Evolutionary conservation across 2,329 filamentous ascomycete species (phyloP), one percentile per base, ranked within the genome.

Genomic region (Ceratocystis colombiana): DNA sequence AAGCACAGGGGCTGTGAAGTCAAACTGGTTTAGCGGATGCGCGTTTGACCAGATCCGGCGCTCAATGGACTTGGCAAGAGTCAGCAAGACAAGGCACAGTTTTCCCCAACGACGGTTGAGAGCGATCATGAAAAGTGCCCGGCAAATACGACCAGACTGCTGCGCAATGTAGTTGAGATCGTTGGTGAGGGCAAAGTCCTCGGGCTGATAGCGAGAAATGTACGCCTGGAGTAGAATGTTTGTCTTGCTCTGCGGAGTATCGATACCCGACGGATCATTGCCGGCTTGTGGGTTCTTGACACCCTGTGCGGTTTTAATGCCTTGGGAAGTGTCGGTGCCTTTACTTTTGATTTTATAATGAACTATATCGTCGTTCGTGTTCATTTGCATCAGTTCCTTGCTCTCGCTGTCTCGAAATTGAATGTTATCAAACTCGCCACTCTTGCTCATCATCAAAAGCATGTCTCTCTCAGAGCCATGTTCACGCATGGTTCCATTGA

Each of bases 381-480:
- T 85, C 64, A 99, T 80, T 25, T 84, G 81, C 20, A 82, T 82
- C n/a, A 99, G 79, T 74, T 99, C 95, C 71, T 92, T 89, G 66
- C 88, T 87, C 75, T 99, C 95, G 64, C 79, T 94, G 66, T 99
- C 94, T 69, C 95, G 82, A 4, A 89, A 91, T 73, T 96, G 92
- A 53, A 99, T 89, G 70, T 99, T 96, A 77, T 97, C 91, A 71
- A 99, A 99, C 75, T 99, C 94, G 70, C 92, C 91, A 74, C 92
- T 96, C 88, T 94, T 91, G 71, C 90, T 92, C 72, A 99, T 91
- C 91, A 99, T 97, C 73, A 88, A 89, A 65, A 99, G 79, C 61
- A 96, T 87, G 72, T 99, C 94, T 5, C 91, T 91, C 76, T 99
- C 94, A 0, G 88, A 90, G 8, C 90, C 87, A 30, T 86, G 84